Conservation (phyloP, 2,329 filamentous ascomycete genomes). For the Xylariaceae sp. region DNA sequence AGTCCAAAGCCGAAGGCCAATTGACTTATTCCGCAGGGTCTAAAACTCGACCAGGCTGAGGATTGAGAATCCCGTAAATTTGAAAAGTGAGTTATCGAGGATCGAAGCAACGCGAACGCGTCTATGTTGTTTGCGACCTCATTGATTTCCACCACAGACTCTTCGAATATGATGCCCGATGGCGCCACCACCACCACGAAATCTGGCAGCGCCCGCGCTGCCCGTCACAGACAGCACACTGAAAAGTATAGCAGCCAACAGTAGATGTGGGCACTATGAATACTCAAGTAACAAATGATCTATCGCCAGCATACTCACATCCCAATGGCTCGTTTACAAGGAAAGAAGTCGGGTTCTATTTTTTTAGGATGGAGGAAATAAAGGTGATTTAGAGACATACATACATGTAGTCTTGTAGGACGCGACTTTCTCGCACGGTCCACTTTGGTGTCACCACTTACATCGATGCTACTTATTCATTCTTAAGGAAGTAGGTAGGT, state of each 20-base stretch:
- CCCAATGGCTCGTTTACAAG: conserved; percentile 14
- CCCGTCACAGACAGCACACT: conserved; percentile 13
- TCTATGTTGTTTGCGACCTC: neutral
- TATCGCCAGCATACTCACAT: conserved; percentile 15
- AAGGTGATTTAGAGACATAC: neutral
- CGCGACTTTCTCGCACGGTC: conserved; percentile 21
- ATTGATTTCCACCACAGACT: neutral
- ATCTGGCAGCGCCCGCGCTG: conserved; percentile 24
- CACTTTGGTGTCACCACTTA: conserved; percentile 9
- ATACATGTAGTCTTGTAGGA: no score
- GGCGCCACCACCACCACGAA: conserved; percentile 14
- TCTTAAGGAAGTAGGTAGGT: no score
- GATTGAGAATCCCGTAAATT: neutral
- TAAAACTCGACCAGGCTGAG: neutral
- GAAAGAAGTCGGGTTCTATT: neutral
- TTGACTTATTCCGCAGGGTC: neutral
- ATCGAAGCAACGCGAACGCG: neutral
- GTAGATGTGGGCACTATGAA: neutral
- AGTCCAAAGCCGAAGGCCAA: neutral
- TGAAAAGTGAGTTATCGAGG: neutral
- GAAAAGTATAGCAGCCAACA: neutral
- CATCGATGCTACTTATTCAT: conserved; percentile 18
- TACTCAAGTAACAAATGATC: conserved; percentile 9
- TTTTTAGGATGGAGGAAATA: conserved; percentile 5
- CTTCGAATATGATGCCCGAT: conserved; percentile 18